Base-by-base conservation (phyloP, 2,329 filamentous ascomycete genomes). In the Cladosporium sp. region DNA sequence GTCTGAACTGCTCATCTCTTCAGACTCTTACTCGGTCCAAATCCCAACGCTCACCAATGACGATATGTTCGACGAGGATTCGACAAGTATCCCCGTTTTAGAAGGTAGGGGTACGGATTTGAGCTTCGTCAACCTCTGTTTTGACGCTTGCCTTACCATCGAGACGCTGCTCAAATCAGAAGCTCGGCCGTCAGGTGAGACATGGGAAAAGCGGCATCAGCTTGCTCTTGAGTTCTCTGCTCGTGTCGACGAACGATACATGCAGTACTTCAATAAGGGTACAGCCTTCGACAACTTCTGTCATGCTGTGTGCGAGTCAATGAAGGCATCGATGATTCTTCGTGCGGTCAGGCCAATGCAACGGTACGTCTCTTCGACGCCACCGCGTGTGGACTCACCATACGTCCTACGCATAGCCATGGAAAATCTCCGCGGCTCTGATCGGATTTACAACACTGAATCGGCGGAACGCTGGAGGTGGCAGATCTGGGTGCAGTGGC, bases 401-500 rank as follows among this genome's bases (percentile, higher is more conserved):
- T 75, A 73, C 66, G 72, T 76, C 1, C 71, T 77, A 60, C 64
- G 72, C 24, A 66, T 76, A 8, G 81, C 84, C 4, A 73, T 84
- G 21, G 80, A 82, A 18, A 78, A 81, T 59, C 78, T 86, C 60
- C 81, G 84, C 65, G 74, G 82, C 21, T 74, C 74, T 49, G 76
- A 78, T 24, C 67, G 70, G 52, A 68, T 75, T 44, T 72, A 73
- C 30, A 73, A 75, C 59, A 76, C 77, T n/a, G 74, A 75, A 4
- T 78, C 76, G 52, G 75, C 73, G 0, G 76, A 78, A 14, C 74
- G 78, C 3, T 85, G 80, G 73, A 72, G 74, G 24, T 86, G 84
- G 82, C 83, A 83, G 79, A 77, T 79, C 0, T 86, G 84, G 73
- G 81, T 85, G 15, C 84, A 85, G 66, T 86, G 85, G 85, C 84